Evolutionary conservation across 345 rosid genomes (phyloP), one percentile per base, ranked within the genome.

Genomic region (Chamaenerion angustifolium): DNA sequence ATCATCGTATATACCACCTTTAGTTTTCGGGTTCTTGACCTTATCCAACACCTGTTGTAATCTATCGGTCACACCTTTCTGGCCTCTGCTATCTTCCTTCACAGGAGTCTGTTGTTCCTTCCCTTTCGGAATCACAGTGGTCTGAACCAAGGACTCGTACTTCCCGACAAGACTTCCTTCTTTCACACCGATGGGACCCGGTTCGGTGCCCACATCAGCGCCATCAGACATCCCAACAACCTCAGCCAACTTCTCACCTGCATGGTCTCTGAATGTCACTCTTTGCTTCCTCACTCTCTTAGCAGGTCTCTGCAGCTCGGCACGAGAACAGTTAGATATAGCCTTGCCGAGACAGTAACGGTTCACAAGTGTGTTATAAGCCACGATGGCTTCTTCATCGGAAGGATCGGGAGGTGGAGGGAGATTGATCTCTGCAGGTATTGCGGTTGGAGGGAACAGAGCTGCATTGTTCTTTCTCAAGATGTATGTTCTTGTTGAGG

Each of bases 131-230:
- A 87, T 82, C 52, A 84, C 65, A 11, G 75, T 76, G 16, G 72
- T 73, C 54, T 78, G 92, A 51, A 86, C 85, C 49, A 86, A 82
- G 31, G 94, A 86, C 63, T 81, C 94, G 40, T 90, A 86, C 67
- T 86, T 86, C 50, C 98, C 95, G 51, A 86, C 88, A 11, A 90
- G 84, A 58, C 95, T 86, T 65, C 98, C 98, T 71, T 90, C 98
- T 63, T 71, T 83, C 51, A 90, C 82, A 40, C 88, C 95, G 18
- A 76, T 14, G 0, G 88, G 94, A 69, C 95, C 96, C 35, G 98
- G 87, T 74, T 80, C 96, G n/a, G 96, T 92, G 57, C 77, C 96
- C 50, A 84, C 95, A 56, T 84, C 98, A 1, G 73, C 90, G 51
- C 95, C 98, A 72, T 92, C 98, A 12, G 98, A 92, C 57, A 76